These are phyloP conservation scores for Bolboschoenus planiculmis DNA, from an alignment of 176 grass and related monocot genomes.

Conservation along the genomic window DNA sequence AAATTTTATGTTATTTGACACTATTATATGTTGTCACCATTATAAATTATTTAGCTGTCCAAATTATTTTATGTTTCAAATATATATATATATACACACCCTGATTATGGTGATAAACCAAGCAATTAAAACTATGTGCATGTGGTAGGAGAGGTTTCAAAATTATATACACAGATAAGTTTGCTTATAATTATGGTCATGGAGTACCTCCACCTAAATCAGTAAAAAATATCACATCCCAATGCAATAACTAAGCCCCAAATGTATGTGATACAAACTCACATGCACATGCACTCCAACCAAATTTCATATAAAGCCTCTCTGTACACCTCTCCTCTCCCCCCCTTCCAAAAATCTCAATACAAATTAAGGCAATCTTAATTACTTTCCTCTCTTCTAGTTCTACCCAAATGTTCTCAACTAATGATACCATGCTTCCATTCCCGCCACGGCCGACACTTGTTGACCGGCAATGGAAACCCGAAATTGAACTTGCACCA, in stretches of 20 bases:
- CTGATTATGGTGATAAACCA: not conserved
- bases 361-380: conserved; percentile 34
- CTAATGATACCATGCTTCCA: conserved; percentile 48
- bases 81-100: too few species aligned
- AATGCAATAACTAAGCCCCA: not conserved
- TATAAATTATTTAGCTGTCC: not conserved
- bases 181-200: not conserved
- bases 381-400: not conserved
- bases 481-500: conserved; percentile 46
- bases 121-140: not conserved
- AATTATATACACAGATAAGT: not conserved
- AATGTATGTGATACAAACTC: conserved; percentile 41
- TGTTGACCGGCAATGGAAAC: conserved; percentile 56
- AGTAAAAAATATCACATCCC: conserved; percentile 21
- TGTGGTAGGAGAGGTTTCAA: not conserved
- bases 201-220: not conserved
- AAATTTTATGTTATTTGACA: too few species aligned
- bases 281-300: conserved; percentile 60
- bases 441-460: conserved; percentile 38
- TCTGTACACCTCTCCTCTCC: not conserved
- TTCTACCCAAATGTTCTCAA: conserved; percentile 39
- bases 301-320: conserved; percentile 24
- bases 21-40: not conserved
- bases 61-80: not conserved
- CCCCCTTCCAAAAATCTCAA: not conserved